A percentile compares a stretch with the other conserved stretches of the same genome.
Conservation (phyloP, 2,329 filamentous ascomycete genomes). For the Calonectria hawksworthii region DNA sequence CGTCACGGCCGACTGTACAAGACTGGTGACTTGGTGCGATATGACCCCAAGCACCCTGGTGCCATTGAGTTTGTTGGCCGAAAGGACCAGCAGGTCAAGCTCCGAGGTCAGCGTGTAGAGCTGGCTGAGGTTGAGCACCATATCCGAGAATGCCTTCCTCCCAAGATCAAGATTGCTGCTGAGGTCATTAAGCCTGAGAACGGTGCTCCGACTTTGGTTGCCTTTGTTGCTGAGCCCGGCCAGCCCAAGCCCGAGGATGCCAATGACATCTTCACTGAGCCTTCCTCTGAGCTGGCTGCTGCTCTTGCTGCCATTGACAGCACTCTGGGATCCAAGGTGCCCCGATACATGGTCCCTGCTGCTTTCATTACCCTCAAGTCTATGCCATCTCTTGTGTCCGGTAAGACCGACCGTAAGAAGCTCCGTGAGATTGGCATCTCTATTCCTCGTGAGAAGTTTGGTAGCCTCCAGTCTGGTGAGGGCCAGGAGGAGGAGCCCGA, state of each 20-base stretch:
- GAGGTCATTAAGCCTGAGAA: slow-evolving; percentile 60
- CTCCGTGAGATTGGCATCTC: slow-evolving; percentile 56
- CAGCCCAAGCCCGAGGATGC: slow-evolving; percentile 32
- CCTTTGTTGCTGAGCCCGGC: slow-evolving; percentile 36
- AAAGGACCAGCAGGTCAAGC: slow-evolving; percentile 6
- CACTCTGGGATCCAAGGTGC: slow-evolving; percentile 46
- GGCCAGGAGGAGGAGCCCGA: slow-evolving; percentile 51
- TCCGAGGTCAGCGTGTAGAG: slow-evolving; percentile 63
- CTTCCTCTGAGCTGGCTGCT: slow-evolving; percentile 50
- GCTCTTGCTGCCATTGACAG: slow-evolving; percentile 50
- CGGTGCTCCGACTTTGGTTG: slow-evolving; percentile 48
- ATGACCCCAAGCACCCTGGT: slow-evolving; percentile 66
- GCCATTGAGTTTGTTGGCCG: slow-evolving; percentile 64
- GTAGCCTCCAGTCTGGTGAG: slow-evolving; percentile 42
- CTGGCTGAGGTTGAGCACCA: slow-evolving; percentile 67
- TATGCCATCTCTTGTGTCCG: slow-evolving; percentile 42
- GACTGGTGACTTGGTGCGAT: slow-evolving; percentile 71
- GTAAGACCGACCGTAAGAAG: slow-evolving; percentile 42
- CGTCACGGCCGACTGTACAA: slow-evolving; percentile 66
- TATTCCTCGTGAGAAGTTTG: slow-evolving; percentile 57
- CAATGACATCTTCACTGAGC: slow-evolving; percentile 33
- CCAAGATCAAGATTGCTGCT: slow-evolving; percentile 58
- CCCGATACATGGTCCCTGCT: slow-evolving; percentile 42
- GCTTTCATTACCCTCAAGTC: slow-evolving; percentile 41
- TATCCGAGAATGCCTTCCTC: slow-evolving; percentile 56